Conservation (phyloP, 2,329 filamentous ascomycete genomes). For the Nothophoma quercina region DNA sequence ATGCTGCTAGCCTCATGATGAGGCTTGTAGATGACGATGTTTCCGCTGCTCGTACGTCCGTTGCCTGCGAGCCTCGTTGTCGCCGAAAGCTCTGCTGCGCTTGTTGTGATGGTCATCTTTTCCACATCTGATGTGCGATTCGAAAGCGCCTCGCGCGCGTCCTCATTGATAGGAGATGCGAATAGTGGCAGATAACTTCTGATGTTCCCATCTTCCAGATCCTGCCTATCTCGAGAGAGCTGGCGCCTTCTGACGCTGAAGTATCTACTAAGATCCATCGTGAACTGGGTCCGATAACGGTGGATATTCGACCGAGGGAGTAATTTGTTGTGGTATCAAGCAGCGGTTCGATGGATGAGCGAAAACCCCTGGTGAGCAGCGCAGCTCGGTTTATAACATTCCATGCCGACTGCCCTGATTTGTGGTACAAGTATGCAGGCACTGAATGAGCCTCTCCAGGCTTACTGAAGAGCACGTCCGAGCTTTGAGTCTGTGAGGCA, state of each 20-base stretch:
- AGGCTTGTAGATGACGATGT: conserved; percentile 36
- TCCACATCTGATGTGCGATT: conserved; percentile 21
- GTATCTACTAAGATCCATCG: conserved; percentile 30
- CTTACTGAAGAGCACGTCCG: not conserved
- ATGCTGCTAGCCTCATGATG: conserved; percentile 59
- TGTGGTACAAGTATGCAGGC: not conserved
- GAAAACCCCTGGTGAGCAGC: not conserved
- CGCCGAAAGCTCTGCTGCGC: conserved; percentile 11
- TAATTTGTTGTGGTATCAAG: not conserved
- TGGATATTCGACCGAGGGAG: no score
- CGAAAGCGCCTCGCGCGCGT: conserved; percentile 24
- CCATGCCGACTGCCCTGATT: no score
- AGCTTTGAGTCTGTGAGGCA: conserved; percentile 7
- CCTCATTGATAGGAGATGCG: conserved; percentile 31
- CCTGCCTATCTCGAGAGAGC: not conserved
- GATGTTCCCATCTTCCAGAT: not conserved
- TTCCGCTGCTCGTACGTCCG: conserved; percentile 28
- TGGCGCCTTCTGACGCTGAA: conserved; percentile 22
- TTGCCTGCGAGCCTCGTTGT: conserved; percentile 24
- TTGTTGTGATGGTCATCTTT: conserved; percentile 16
- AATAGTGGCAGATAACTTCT: conserved; percentile 27
- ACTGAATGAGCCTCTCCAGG: not conserved
- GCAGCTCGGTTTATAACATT: not conserved
- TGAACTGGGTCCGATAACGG: no score
- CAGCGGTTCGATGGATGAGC: not conserved